Evolutionary conservation across 2,329 filamentous ascomycete genomes (phyloP), one percentile per base, ranked within the genome.

Genomic region (Colletotrichum lentis): DNA sequence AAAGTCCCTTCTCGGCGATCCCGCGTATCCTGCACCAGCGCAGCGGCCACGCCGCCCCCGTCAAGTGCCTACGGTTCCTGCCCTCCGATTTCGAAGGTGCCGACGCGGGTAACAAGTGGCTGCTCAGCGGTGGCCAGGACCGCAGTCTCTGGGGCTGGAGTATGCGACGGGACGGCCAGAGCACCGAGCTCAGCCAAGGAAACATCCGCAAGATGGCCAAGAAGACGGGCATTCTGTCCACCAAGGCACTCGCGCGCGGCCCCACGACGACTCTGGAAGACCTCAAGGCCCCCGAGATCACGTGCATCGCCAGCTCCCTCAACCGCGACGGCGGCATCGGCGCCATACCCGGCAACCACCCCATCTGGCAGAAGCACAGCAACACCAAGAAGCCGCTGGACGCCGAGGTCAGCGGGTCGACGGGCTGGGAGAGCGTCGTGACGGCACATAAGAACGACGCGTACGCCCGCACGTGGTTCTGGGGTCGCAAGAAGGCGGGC

Each of bases 131-230:
- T 72, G 94, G 94, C 67, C 87, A 89, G 73, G 96, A 99, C 75
- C 88, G 94, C 72, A 97, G 94, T 78, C 83, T 99, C 2, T 98
- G 96, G 95, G 95, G 92, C 1, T 97, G 96, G 89, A 98, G 94
- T 84, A 82, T 99, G 77, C 91, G 96, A 50, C 91, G 93, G 60
- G 96, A 99, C 77, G 94, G 94, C 1, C 96, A 99, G 79, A 97
- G 93, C 77, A 89, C 91, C 1, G 96, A 99, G 79, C 82, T 99
- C 44, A 97, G 94, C 52, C 96, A 99, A 77, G 96, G 96, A 39
- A 90, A 90, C 58, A 87, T 97, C 57, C 90, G 92, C 71, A 94
- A 92, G 77, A 96, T 94, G 79, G 92, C 94, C 1, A 97, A 94
- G 81, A 97, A 97, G 78, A 83, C 89, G 69, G 92, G 92, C n/a